These are phyloP conservation scores for Sugiyamaella novakii DNA, from an alignment of 1,139 yeast genomes.

Conservation along the genomic window DNA sequence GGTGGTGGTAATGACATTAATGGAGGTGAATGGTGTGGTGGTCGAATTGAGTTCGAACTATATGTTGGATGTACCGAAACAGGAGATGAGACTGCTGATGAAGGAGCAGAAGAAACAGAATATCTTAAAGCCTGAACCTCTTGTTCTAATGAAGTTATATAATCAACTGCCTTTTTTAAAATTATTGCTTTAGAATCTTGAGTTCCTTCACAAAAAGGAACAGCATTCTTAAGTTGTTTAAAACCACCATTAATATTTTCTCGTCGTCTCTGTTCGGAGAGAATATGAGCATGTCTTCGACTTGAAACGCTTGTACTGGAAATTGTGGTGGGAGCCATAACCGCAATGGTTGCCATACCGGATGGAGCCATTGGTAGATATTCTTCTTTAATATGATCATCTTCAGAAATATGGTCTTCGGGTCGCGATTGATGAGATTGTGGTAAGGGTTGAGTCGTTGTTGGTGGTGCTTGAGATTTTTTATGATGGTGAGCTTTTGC, in stretches of 20 bases:
- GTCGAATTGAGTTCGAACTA: slow-evolving; percentile 12
- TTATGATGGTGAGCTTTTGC: not conserved
- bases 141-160: slow-evolving; percentile 44
- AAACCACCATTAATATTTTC: slow-evolving; percentile 52
- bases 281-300: slow-evolving; percentile 45
- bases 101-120: not conserved
- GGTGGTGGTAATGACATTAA: slow-evolving; percentile 2
- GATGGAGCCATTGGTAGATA: slow-evolving; percentile 9
- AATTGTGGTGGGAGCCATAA: slow-evolving; percentile 39
- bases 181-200: slow-evolving; percentile 50
- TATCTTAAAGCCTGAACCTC: slow-evolving; percentile 32
- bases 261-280: slow-evolving; percentile 50
- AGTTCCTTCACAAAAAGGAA: slow-evolving; percentile 47
- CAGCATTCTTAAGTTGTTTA: slow-evolving; percentile 43
- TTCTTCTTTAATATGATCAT: slow-evolving; percentile 13
- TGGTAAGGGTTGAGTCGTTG: not conserved
- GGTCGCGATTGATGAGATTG: not conserved
- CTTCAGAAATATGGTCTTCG: slow-evolving; percentile 4
- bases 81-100: not conserved
- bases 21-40: slow-evolving; percentile 17
- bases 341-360: slow-evolving; percentile 25
- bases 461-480: not conserved
- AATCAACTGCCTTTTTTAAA: slow-evolving; percentile 46
- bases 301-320: slow-evolving; percentile 34
- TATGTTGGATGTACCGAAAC: not conserved